A percentile compares a stretch with the other conserved stretches of the same genome.
Evolutionary conservation across 2,329 filamentous ascomycete species (phyloP).

Genomic region (Trichocomaceae sp.): DNA sequence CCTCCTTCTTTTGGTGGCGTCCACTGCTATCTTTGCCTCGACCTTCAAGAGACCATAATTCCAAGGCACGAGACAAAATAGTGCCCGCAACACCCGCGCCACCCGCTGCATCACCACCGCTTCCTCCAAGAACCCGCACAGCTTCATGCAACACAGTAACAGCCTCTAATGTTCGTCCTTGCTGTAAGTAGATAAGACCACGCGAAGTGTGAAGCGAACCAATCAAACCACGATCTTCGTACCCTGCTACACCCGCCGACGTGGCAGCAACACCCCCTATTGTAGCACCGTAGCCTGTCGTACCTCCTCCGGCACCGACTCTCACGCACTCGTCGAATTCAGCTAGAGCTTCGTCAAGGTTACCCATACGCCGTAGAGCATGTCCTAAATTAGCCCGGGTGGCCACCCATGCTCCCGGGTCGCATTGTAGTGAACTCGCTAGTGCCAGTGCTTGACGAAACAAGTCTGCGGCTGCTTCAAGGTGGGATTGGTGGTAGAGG

Average conservation of each 20-base stretch:
- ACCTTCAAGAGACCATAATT: conserved; percentile 41
- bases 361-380: conserved; percentile 66
- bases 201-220: conserved; percentile 48
- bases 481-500: conserved; percentile 82
- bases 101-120: conserved; percentile 41
- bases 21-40: conserved; percentile 20
- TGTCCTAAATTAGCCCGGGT: conserved; percentile 86
- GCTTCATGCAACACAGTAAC: conserved; percentile 73
- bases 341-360: conserved; percentile 63
- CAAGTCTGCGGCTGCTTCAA: conserved; percentile 66
- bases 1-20: conserved; percentile 16
- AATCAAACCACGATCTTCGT: conserved; percentile 41
- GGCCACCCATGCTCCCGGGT: conserved; percentile 73
- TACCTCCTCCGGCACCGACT: conserved; percentile 67
- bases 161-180: conserved; percentile 67
- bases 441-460: conserved; percentile 73
- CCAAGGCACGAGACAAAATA: conserved; percentile 38
- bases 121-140: conserved; percentile 40
- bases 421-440: conserved; percentile 72
- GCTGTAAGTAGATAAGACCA: conserved; percentile 74
- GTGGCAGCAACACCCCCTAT: conserved; percentile 30
- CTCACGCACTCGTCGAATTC: conserved; percentile 85
- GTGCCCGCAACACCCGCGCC: conserved; percentile 43
- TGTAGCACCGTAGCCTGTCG: conserved; percentile 68
- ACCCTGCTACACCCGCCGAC: conserved; percentile 38